Conservation (phyloP, 2,329 filamentous ascomycete species). For the Karstenula rhodostoma region DNA sequence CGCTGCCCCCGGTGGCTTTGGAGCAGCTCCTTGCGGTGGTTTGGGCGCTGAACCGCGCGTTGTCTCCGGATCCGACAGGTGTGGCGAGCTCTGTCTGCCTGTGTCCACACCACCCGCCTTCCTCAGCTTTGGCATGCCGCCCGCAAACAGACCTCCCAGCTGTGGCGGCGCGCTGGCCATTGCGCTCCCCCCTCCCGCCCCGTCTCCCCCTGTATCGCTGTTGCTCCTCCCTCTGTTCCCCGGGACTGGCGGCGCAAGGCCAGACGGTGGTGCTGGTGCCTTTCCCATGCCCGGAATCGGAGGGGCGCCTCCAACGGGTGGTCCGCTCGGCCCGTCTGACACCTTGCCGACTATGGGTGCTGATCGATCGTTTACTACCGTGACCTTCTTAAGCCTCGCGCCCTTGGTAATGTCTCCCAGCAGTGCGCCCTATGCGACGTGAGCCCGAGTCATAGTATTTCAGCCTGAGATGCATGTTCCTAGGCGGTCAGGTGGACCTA, state of each 20-base stretch:
- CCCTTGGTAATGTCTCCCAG: conserved; percentile 90
- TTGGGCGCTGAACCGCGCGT: conserved; percentile 60
- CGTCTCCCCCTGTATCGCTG: conserved; percentile 70
- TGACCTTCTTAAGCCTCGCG: conserved; percentile 75
- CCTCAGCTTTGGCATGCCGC: conserved; percentile 93
- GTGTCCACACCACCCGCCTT: conserved; percentile 76
- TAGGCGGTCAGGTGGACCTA: conserved; percentile 25
- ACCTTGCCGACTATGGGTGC: conserved; percentile 73
- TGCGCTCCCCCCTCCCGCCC: conserved; percentile 25
- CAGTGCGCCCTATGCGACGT: conserved; percentile 74
- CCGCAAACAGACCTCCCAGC: conserved; percentile 85
- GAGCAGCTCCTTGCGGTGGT: conserved; percentile 61
- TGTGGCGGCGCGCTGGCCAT: conserved; percentile 67
- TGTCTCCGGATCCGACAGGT: conserved; percentile 81
- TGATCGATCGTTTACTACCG: conserved; percentile 91
- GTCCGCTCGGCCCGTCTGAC: conserved; percentile 64
- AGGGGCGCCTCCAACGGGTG: conserved; percentile 77
- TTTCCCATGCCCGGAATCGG: conserved; percentile 72
- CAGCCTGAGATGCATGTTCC: neutral
- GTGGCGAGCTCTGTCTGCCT: conserved; percentile 72
- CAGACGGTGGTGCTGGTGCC: conserved; percentile 62
- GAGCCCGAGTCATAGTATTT: conserved; percentile 30
- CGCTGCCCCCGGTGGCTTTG: conserved; percentile 56
- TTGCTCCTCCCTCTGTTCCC: conserved; percentile 75
- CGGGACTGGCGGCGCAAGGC: conserved; percentile 76